Base-by-base conservation (phyloP, 2,329 filamentous ascomycete genomes). In the Colletotrichum navitas region DNA sequence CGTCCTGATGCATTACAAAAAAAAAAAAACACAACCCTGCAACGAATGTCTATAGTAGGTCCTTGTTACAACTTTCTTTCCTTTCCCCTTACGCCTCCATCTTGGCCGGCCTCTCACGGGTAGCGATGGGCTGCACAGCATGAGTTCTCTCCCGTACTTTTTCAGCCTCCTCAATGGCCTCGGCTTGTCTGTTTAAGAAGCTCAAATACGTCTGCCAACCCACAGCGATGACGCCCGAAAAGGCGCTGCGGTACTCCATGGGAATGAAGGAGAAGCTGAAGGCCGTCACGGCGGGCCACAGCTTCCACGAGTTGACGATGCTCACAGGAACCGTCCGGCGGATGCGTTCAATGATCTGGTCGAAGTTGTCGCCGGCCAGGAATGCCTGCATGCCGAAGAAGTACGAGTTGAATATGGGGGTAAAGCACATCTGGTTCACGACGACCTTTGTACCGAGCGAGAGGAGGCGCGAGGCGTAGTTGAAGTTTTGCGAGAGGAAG, bases 201-300 rank as follows among this genome's bases (percentile, higher is more conserved):
- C 91, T 93, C 76, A 98, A 78, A 85, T 97, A 98, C 0, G 94
- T 94, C 87, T 97, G 95, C 95, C 95, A 98, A 0, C 93, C 93
- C 63, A 97, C 92, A 1, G 94, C 93, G 74, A 97, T 88, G 8
- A 92, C 83, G 1, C 93, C 94, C 0, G 92, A 90, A 76, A 97
- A 96, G 21, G 97, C 87, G 76, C 90, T 93, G 62, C 95, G 86
- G 81, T 94, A 95, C 78, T 95, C 90, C 59, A 94, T 85, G 34
- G 91, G 89, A 5, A 98, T 84, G 77, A 94, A 96, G n/a, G 92
- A 90, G 78, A 98, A 97, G 80, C 88, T 95, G 78, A 98, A 91
- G 0, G 94, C 94, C 18, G 92, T 97, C 21, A 97, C 92, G 0
- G 90, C 90, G 0, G 95, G 95, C 95, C 95, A 98, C 32, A 98